phyloP scores from a whole-genome alignment of 495 filamentous ascomycete genomes.

The Hypoxylon crocopeplum region DNA sequence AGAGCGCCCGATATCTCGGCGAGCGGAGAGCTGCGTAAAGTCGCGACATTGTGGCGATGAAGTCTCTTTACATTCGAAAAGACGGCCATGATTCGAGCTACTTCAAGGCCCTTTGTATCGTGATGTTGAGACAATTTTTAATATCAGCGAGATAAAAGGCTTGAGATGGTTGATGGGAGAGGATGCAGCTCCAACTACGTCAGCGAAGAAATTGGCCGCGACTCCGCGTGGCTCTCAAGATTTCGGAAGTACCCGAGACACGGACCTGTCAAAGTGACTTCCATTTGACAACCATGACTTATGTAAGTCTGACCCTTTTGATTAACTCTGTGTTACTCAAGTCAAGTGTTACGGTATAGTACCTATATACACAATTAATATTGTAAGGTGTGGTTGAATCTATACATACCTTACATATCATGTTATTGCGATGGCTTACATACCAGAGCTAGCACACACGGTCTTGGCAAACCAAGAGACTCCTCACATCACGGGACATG shows the following conservation, averaged over 20 bases:
- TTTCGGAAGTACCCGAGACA: conserved; percentile 29
- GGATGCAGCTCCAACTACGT: conserved; percentile 21
- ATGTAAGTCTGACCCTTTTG: not conserved
- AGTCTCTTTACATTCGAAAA: conserved; percentile 42
- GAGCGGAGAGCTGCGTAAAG: conserved; percentile 60
- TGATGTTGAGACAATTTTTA: not conserved
- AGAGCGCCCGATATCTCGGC: conserved; percentile 88
- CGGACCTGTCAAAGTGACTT: not conserved
- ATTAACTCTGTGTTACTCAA: not conserved
- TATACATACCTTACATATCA: too few relatives aligned
- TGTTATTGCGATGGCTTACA: too few relatives aligned
- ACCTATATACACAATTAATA: too few relatives aligned
- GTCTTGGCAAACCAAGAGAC: too few relatives aligned
- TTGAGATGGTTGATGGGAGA: not conserved
- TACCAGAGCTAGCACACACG: too few relatives aligned
- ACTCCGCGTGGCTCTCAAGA: conserved; percentile 10
- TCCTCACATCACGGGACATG: too few relatives aligned
- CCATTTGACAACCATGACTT: not conserved
- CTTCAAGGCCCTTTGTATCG: not conserved
- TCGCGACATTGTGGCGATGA: conserved; percentile 54
- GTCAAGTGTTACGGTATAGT: too few relatives aligned
- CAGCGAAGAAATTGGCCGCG: conserved; percentile 13
- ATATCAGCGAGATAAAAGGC: not conserved
- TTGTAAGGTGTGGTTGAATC: too few relatives aligned
- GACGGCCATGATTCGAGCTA: too few relatives aligned